A percentile compares a stretch with the other conserved stretches of the same genome.
These are phyloP conservation scores for Nakataea oryzae DNA, from an alignment of 2,329 filamentous ascomycete species.

Conservation along the genomic window DNA sequence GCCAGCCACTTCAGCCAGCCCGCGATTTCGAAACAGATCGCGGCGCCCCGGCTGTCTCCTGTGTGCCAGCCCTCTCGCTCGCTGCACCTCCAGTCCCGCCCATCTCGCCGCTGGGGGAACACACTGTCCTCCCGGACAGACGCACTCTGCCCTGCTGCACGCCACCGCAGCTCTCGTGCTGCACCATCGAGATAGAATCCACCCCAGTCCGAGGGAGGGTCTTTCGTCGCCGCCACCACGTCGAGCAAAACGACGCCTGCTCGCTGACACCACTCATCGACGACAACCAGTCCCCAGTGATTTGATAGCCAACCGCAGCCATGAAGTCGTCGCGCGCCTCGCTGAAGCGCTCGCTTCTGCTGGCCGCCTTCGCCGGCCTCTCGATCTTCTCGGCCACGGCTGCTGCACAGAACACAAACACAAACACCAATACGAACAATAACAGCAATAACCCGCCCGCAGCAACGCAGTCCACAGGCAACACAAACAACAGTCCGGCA, in stretches of 20 bases:
- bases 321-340: slow-evolving; percentile 19
- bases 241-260: neutral
- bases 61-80: neutral
- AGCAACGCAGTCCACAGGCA: neutral
- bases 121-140: neutral
- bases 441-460: neutral
- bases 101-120: too few species aligned
- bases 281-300: neutral
- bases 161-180: neutral
- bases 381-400: slow-evolving; percentile 14
- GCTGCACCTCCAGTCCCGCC: too few species aligned
- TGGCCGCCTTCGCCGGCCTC: slow-evolving; percentile 15
- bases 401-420: slow-evolving; percentile 14
- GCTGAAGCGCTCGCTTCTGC: slow-evolving; percentile 21
- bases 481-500: slow-evolving; percentile 1
- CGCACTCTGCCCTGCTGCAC: neutral
- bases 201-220: neutral
- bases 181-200: neutral
- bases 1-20: neutral
- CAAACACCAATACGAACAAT: slow-evolving; percentile 4
- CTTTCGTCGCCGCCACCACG: neutral
- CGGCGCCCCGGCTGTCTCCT: neutral
- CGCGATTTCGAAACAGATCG: neutral
- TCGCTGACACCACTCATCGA: neutral
- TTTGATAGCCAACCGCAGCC: slow-evolving; percentile 5